Evolutionary conservation across 140 eudicot genomes (phyloP).

Genomic region (Cichorium intybus): DNA sequence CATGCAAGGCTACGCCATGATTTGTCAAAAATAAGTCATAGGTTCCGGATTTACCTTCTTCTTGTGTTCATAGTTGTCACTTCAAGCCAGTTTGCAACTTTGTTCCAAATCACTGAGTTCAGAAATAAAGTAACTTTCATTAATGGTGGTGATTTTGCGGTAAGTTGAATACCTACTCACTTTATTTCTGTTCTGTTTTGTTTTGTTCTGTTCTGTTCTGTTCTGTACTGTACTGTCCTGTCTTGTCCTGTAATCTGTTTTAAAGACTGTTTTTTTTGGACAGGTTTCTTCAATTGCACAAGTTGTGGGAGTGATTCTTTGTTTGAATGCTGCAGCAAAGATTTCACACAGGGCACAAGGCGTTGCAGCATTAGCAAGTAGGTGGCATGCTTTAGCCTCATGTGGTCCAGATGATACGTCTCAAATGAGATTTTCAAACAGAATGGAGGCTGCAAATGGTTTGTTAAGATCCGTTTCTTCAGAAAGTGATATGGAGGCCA

Average conservation of each 20-base stretch:
- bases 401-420: slow-evolving; percentile 52
- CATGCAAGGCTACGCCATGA: slow-evolving; percentile 63
- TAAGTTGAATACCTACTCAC: slow-evolving; percentile 36
- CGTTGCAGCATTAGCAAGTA: slow-evolving; percentile 70
- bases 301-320: slow-evolving; percentile 69
- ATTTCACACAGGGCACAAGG: slow-evolving; percentile 86
- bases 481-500: slow-evolving; percentile 67
- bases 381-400: slow-evolving; percentile 81
- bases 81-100: slow-evolving; percentile 59
- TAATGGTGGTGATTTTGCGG: slow-evolving; percentile 90
- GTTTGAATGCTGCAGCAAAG: slow-evolving; percentile 88
- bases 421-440: slow-evolving; percentile 36
- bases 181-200: too few species aligned
- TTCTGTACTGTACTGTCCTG: too few species aligned
- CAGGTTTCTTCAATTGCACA: slow-evolving; percentile 80
- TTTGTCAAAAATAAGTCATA: slow-evolving; percentile 79
- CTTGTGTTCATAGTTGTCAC: slow-evolving; percentile 72
- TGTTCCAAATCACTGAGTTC: slow-evolving; percentile 56
- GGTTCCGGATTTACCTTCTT: slow-evolving; percentile 73
- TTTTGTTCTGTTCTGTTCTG: too few species aligned
- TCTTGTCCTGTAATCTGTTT: too few species aligned
- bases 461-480: slow-evolving; percentile 40
- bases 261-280: too few species aligned
- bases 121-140: slow-evolving; percentile 52
- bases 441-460: slow-evolving; percentile 22